Percentiles rank a stretch among this genome's conserved stretches.
Evolutionary conservation across 2,329 filamentous ascomycete species (phyloP).

Genomic region (Scedosporium dehoogii): DNA sequence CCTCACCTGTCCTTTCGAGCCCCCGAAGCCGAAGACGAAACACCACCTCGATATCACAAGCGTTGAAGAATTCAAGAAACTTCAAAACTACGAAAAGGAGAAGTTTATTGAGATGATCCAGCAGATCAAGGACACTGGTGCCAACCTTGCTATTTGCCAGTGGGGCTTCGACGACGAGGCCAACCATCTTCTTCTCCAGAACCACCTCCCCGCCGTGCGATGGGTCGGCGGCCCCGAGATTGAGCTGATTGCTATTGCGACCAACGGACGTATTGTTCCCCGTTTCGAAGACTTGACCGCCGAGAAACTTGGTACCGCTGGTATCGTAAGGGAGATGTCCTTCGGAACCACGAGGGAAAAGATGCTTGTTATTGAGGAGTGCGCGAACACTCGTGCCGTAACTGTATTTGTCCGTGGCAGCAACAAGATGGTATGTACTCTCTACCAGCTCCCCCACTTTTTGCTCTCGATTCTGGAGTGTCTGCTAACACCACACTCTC

Average conservation of each 20-base stretch:
- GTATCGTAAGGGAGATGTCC: conserved; percentile 85
- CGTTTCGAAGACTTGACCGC: conserved; percentile 89
- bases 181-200: conserved; percentile 93
- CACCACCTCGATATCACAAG: conserved; percentile 96
- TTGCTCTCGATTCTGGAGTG: background rate
- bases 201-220: conserved; percentile 86
- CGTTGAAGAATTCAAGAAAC: conserved; percentile 96
- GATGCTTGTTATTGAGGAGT: conserved; percentile 99
- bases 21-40: conserved; percentile 99
- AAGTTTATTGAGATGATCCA: conserved; percentile 99
- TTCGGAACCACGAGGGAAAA: conserved; percentile 98
- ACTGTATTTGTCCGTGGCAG: conserved; percentile 93
- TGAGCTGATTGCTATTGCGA: conserved; percentile 95
- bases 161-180: conserved; percentile 99
- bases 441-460: background rate
- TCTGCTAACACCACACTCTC: background rate
- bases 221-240: conserved; percentile 99
- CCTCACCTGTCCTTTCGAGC: conserved; percentile 94
- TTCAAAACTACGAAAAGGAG: conserved; percentile 89
- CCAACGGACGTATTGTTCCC: conserved; percentile 94
- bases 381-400: conserved; percentile 92
- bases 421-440: conserved; percentile 88
- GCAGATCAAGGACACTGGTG: conserved; percentile 94
- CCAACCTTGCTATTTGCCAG: conserved; percentile 96
- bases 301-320: conserved; percentile 84